A percentile compares a stretch with the other conserved stretches of the same genome.
Conservation (phyloP, 2,329 filamentous ascomycete species). For the Paramyrothecium roridum region DNA sequence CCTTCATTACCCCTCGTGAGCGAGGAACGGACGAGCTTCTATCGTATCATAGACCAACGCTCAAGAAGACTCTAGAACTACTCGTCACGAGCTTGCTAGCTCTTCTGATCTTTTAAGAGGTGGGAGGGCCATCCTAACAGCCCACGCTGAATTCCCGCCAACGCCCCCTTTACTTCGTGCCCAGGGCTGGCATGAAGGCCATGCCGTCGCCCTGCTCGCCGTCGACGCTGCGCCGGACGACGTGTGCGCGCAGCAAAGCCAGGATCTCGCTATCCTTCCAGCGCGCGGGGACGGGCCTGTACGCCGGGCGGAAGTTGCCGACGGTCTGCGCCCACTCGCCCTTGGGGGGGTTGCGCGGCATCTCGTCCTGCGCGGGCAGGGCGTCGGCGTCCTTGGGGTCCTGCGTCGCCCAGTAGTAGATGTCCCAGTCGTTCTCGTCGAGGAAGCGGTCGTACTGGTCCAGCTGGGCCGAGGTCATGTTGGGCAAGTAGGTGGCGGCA, state of each 20-base stretch:
- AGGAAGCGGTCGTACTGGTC: conserved; percentile 87
- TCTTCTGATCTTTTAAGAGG: no score
- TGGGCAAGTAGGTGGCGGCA: conserved; percentile 71
- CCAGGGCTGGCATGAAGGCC: conserved; percentile 55
- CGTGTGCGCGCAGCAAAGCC: conserved; percentile 73
- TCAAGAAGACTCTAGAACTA: no score
- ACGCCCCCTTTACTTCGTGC: conserved; percentile 5
- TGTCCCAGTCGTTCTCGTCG: conserved; percentile 99
- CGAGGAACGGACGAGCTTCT: no score
- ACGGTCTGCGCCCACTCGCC: conserved; percentile 98
- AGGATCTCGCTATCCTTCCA: conserved; percentile 86
- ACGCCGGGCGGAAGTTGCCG: conserved; percentile 90
- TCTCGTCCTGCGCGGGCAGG: conserved; percentile 26
- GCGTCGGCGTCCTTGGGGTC: conserved; percentile 51
- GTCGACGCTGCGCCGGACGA: conserved; percentile 55
- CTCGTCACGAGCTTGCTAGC: no score
- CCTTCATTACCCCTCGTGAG: no score
- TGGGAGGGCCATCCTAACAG: no score
- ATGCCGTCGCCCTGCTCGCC: conserved; percentile 42
- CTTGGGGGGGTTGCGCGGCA: conserved; percentile 30
- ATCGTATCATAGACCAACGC: no score
- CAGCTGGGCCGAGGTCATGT: conserved; percentile 72
- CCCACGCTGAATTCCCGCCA: no score
- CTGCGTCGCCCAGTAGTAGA: conserved; percentile 99
- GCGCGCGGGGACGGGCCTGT: conserved; percentile 80